A percentile compares a stretch with the other conserved stretches of the same genome.
These are phyloP conservation scores for Ceratocystiopsis minuta DNA, from an alignment of 2,329 filamentous ascomycete genomes.

Conservation along the genomic window DNA sequence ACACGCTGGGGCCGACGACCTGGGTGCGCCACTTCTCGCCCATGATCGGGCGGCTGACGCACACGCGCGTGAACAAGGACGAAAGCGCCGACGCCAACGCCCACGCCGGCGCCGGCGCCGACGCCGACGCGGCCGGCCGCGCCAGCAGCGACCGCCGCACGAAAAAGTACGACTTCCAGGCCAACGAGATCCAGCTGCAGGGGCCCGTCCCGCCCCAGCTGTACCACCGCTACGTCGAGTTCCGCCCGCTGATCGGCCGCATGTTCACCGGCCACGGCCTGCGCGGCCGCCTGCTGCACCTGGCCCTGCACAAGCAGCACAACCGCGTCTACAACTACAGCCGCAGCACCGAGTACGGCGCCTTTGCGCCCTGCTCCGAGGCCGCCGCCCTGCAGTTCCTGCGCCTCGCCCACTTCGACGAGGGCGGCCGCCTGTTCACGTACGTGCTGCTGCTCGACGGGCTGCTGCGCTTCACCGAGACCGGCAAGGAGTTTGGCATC, in stretches of 20 bases:
- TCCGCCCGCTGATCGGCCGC: constrained; percentile 70
- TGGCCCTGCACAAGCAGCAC: constrained; percentile 80
- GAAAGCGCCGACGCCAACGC: constrained; percentile 28
- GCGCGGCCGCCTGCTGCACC: constrained; percentile 63
- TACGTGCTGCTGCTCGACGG: constrained; percentile 82
- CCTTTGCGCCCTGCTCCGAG: constrained; percentile 45
- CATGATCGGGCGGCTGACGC: constrained; percentile 66
- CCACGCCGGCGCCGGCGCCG: constrained; percentile 17
- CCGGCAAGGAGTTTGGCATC: constrained; percentile 86
- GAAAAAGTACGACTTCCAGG: constrained; percentile 81
- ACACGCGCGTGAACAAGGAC: constrained; percentile 48
- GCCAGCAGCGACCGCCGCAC: constrained; percentile 17
- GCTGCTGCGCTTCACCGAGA: constrained; percentile 81
- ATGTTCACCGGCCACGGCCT: constrained; percentile 73
- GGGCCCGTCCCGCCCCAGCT: constrained; percentile 66
- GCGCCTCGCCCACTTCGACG: constrained; percentile 69
- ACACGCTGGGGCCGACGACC: constrained; percentile 57
- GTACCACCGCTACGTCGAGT: constrained; percentile 88
- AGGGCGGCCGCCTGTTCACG: constrained; percentile 75
- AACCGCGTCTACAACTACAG: constrained; percentile 79
- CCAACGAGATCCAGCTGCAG: constrained; percentile 72
- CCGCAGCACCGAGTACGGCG: constrained; percentile 52
- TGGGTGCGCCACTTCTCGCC: constrained; percentile 80
- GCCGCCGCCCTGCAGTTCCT: constrained; percentile 67
- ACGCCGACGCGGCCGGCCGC: constrained; percentile 10